These are phyloP conservation scores for Polymyxa betae DNA, from an alignment of 208 protist genomes.

Conservation along the genomic window DNA sequence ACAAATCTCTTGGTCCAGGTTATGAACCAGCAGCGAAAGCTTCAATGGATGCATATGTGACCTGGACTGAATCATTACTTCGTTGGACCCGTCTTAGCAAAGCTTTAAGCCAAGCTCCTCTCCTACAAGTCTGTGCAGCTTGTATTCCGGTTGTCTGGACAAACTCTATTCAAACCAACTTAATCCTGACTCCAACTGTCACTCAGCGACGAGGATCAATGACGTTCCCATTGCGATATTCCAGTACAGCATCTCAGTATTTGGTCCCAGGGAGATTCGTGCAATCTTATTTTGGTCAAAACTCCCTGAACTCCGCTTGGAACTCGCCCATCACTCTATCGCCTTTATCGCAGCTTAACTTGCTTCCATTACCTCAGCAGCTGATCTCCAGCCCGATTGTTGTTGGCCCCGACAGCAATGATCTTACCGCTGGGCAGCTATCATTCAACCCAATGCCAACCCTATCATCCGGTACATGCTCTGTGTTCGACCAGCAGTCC, in stretches of 20 bases:
- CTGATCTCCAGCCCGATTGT: neutral
- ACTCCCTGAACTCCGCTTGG: neutral
- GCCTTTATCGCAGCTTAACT: neutral
- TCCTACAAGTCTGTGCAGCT: neutral
- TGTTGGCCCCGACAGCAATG: neutral
- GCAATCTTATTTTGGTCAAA: neutral
- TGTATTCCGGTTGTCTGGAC: neutral
- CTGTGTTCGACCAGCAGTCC: neutral
- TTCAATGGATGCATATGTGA: neutral
- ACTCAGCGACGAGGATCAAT: neutral
- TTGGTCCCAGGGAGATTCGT: neutral
- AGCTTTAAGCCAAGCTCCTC: neutral
- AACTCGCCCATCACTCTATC: neutral
- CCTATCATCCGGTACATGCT: neutral
- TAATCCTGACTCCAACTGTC: neutral
- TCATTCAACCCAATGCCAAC: neutral
- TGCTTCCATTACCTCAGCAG: neutral
- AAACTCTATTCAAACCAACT: neutral
- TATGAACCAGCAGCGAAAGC: neutral
- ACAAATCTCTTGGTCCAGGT: neutral
- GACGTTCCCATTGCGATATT: neutral
- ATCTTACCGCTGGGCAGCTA: too few relatives aligned
- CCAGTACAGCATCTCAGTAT: neutral
- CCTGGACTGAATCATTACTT: neutral
- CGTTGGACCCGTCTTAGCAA: neutral